Evolutionary conservation across 75 land plant genomes (phyloP), one percentile per base, ranked within the genome.

Genomic region (Cunninghamia lanceolata): DNA sequence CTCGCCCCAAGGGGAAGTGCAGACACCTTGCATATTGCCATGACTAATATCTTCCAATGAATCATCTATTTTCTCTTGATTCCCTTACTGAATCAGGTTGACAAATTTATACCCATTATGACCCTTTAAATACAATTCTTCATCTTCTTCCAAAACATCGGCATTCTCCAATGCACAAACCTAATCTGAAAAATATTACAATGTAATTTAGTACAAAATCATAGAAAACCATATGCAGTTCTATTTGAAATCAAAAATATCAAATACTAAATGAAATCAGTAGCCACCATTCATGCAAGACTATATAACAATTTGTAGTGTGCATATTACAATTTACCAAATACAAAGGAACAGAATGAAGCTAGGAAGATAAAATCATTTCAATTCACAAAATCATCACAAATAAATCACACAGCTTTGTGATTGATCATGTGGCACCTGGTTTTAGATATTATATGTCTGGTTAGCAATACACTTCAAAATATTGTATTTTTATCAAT

Each of bases 131-230:
- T 90, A 92, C 4, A 52, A 70, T 85, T 93, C 97, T 83, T 96
- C 99, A 88, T 96, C 99, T 68, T 95, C 99, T 88, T 96, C 99
- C 88, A 94, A 88, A 85, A 71, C 84, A 81, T 87, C 90, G 85
- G 84, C 63, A 83, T 78, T 80, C 84, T 93, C 92, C 36, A 34
- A 14, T 13, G 15, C 38, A 32, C 16, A 34, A 73, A 73, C 36
- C 75, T 34, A 16, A 73, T 73, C 75, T 73, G 75, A 10, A 73
- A 73, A 34, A 73, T 34, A 73, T 32, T 32, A 34, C 36, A 34
- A 73, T 11, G 34, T 73, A 73, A 30, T 73, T 73, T 73, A 73
- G 75, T 34, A 73, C 75, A 34, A 34, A 63, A 32, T 1, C 36
- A 73, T 34, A 34, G 75, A 73, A 11, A 73, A 73, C 75, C 32